These are phyloP conservation scores for Camelina laxa DNA, from an alignment of 345 rosid species.

Conservation along the genomic window DNA sequence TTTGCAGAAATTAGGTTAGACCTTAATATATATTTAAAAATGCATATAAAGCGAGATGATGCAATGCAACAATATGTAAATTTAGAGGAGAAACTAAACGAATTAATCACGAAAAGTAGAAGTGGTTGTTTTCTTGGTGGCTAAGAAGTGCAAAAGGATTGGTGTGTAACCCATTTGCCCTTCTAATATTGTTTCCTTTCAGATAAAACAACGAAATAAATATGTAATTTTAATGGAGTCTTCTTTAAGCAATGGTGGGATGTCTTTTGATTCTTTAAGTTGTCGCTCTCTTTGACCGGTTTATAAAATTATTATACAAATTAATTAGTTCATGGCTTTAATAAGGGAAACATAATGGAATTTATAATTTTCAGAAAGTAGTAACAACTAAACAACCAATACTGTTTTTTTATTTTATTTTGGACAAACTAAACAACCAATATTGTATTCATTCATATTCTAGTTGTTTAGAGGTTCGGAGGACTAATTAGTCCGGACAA, in stretches of 20 bases:
- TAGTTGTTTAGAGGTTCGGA: neutral
- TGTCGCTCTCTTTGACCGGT: slow-evolving; percentile 45
- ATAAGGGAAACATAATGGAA: neutral
- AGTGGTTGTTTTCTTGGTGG: slow-evolving; percentile 44
- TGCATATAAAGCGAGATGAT: slow-evolving; percentile 23
- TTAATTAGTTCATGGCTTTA: slow-evolving; percentile 20
- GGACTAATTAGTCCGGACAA: neutral
- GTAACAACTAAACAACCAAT: slow-evolving; percentile 2
- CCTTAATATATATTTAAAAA: slow-evolving; percentile 12
- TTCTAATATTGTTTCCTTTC: slow-evolving; percentile 17
- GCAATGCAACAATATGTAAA: slow-evolving; percentile 41
- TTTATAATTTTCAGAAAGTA: slow-evolving; percentile 10
- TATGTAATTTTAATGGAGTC: slow-evolving; percentile 1
- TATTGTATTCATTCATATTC: slow-evolving; percentile 1
- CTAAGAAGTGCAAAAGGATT: slow-evolving; percentile 43
- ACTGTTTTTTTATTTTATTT: no score
- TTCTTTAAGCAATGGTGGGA: slow-evolving; percentile 31
- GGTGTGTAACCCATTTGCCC: slow-evolving; percentile 30
- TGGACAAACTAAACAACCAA: slow-evolving; percentile 4
- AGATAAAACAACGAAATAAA: slow-evolving; percentile 14
- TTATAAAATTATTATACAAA: slow-evolving; percentile 7
- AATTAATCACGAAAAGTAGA: slow-evolving; percentile 32
- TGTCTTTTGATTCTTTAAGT: slow-evolving; percentile 33
- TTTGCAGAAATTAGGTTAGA: slow-evolving; percentile 39
- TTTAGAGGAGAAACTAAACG: slow-evolving; percentile 18